Evolutionary conservation across 2,329 filamentous ascomycete species (phyloP), one percentile per base, ranked within the genome.

Genomic region (Hymenoscyphus scutula): DNA sequence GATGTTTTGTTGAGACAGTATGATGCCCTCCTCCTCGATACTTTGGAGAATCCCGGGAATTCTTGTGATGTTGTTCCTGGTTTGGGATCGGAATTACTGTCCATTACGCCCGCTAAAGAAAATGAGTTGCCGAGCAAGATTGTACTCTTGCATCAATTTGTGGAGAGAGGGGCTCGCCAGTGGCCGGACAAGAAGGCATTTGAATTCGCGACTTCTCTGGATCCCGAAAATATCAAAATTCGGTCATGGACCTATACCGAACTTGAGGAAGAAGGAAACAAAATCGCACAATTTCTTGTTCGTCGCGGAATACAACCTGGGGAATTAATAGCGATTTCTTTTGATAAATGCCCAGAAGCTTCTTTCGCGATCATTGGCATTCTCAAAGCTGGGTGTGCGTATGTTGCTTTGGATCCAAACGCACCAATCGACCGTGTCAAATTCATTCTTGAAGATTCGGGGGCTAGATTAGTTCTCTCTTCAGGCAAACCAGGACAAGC

Each of bases 231-330:
- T 0, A 76, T 83, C 1, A 70, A 78, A 1, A 84, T 80, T 32
- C 78, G 78, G 56, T 77, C 71, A 27, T 97, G 92, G 92, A 90
- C 84, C 0, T 97, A 94, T 71, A 72, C 72, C n/a, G 79, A 94
- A 64, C 79, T 97, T 0, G 78, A 97, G 68, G 72, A 80, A 0
- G 83, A 88, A 67, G 90, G 89, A 0, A 93, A 96, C 69, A 82
- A 81, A 66, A 82, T 96, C 17, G 90, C 91, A 0, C 81, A 88
- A 59, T 73, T 93, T 13, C 77, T 96, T 1, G 72, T 78, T 1
- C 68, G 74, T 0, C 74, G 79, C 23, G 81, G 80, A 2, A 76
- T 85, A 0, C 65, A 73, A 0, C 78, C 83, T 0, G 88, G 90
- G 0, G 78, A 78, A 29, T 83, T 75, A 0, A 69, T 77, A 56